These are phyloP conservation scores for Ramularia collo-cygni DNA, from an alignment of 2,329 filamentous ascomycete genomes.

Conservation along the genomic window DNA sequence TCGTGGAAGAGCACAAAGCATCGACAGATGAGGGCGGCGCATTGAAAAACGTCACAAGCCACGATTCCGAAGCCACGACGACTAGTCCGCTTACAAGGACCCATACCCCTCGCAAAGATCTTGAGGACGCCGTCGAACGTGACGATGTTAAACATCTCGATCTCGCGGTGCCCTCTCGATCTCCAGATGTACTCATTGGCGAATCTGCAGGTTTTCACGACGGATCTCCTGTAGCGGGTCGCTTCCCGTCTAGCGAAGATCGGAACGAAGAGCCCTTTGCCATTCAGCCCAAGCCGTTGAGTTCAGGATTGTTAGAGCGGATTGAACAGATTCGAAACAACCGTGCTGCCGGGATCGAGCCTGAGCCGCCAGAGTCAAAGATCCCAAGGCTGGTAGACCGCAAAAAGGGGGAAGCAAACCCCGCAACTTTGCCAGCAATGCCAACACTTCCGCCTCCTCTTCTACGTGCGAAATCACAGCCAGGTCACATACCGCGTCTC, in stretches of 20 bases:
- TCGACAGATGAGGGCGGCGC: conserved; percentile 16
- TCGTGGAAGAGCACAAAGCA: conserved; percentile 54
- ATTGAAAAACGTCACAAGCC: conserved; percentile 12
- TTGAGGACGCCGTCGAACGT: conserved; percentile 34
- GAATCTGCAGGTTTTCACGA: not conserved
- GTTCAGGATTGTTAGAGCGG: conserved; percentile 30
- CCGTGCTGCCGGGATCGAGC: conserved; percentile 15
- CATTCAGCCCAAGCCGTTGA: conserved; percentile 29
- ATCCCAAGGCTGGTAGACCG: conserved; percentile 29
- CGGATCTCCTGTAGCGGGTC: not conserved
- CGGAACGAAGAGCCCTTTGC: conserved; percentile 23
- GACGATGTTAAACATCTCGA: conserved; percentile 57
- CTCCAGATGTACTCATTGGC: conserved; percentile 17
- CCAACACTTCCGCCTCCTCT: conserved; percentile 41
- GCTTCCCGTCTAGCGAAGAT: not conserved
- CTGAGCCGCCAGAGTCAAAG: conserved; percentile 26
- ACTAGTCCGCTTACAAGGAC: conserved; percentile 16
- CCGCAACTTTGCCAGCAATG: conserved; percentile 16
- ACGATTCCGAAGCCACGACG: conserved; percentile 11
- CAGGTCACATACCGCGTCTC: conserved; percentile 25
- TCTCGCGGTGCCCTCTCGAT: conserved; percentile 44
- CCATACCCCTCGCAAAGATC: conserved; percentile 26
- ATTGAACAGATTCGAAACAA: conserved; percentile 33
- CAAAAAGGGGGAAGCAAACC: conserved; percentile 28
- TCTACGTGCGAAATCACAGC: conserved; percentile 46